These are phyloP conservation scores for Carex scoparia DNA, from an alignment of 176 grass and related monocot species.

Conservation along the genomic window DNA sequence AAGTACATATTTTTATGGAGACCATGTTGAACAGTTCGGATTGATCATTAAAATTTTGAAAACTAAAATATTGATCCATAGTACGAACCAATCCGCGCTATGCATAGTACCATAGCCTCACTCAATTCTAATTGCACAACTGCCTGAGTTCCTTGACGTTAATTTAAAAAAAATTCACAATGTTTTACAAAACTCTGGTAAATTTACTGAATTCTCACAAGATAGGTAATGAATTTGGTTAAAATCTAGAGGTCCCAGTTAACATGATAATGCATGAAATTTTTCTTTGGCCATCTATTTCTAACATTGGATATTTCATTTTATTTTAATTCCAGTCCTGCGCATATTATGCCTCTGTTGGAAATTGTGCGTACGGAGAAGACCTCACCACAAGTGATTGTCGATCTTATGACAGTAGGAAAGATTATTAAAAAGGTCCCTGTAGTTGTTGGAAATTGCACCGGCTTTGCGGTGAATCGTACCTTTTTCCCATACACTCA, in stretches of 20 bases:
- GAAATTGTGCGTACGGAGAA: constrained; percentile 95
- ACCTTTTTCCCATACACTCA: constrained; percentile 96
- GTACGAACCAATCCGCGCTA: too few relatives aligned
- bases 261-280: background rate
- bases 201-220: background rate
- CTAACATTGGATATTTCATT: background rate
- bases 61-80: too few relatives aligned
- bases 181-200: background rate
- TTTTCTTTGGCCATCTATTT: background rate
- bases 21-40: too few relatives aligned
- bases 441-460: constrained; percentile 96
- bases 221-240: background rate
- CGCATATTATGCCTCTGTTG: constrained; percentile 96
- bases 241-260: background rate
- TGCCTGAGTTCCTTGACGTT: background rate
- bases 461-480: constrained; percentile 92
- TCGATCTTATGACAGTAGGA: constrained; percentile 87
- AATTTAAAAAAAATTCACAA: constrained; percentile 3
- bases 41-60: too few relatives aligned
- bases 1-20: too few relatives aligned
- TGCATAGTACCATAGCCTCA: too few relatives aligned
- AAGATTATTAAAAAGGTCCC: constrained; percentile 96
- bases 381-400: constrained; percentile 87
- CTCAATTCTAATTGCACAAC: background rate
- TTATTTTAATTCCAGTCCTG: constrained; percentile 66